Percentiles rank a stretch among this genome's conserved stretches.
phyloP scores from a whole-genome alignment of 352 stramenopile genomes.

The Pythium rhizo-oryzae region DNA sequence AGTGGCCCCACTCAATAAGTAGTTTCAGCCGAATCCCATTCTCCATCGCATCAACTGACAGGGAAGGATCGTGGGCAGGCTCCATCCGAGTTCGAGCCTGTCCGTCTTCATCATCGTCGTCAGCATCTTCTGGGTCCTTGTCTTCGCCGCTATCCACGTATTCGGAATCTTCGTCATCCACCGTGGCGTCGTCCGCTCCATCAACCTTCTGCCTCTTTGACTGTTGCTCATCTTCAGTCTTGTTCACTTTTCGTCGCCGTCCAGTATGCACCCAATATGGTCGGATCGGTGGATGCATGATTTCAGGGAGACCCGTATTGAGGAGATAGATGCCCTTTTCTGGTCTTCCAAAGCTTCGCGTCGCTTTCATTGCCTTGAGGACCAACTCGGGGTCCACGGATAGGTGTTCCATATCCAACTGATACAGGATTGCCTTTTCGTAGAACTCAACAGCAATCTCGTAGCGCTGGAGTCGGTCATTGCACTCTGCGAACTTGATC shows the following conservation, averaged over 20 bases:
- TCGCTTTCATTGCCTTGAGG: constrained; percentile 69
- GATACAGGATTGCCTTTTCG: constrained; percentile 66
- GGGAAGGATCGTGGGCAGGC: constrained; percentile 65
- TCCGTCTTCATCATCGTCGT: constrained; percentile 59
- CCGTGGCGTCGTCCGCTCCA: constrained; percentile 13
- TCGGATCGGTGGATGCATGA: constrained; percentile 73
- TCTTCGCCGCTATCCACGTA: constrained; percentile 36
- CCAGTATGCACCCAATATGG: constrained; percentile 79
- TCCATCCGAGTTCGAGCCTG: constrained; percentile 58
- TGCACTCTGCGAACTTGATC: constrained; percentile 77
- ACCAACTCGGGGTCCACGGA: constrained; percentile 64
- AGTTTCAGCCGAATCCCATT: constrained; percentile 82
- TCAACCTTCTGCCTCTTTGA: constrained; percentile 24
- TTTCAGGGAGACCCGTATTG: constrained; percentile 56
- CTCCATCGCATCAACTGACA: constrained; percentile 87
- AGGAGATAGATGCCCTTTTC: constrained; percentile 64
- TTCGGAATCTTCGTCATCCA: constrained; percentile 36
- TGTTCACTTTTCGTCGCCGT: constrained; percentile 26
- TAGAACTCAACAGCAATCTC: constrained; percentile 82
- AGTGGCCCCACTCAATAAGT: constrained; percentile 74
- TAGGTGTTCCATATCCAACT: constrained; percentile 50
- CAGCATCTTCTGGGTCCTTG: constrained; percentile 27
- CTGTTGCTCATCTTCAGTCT: constrained; percentile 22
- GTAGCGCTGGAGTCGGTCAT: constrained; percentile 62
- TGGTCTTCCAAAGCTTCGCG: constrained; percentile 49